These are phyloP conservation scores for Talaromyces sp. DNA, from an alignment of 2,329 filamentous ascomycete species.

Conservation along the genomic window DNA sequence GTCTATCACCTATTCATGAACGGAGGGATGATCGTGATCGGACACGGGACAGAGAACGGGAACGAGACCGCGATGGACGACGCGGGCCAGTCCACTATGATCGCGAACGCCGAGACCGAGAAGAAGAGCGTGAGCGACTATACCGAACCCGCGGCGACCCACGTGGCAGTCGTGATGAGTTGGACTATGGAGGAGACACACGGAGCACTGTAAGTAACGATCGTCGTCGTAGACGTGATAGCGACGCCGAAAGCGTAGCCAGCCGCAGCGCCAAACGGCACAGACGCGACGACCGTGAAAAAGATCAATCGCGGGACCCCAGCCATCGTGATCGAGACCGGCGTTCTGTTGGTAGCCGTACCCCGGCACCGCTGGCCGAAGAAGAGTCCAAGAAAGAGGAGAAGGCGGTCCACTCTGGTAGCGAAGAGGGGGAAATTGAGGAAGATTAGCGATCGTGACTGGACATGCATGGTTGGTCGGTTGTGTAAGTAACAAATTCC, in stretches of 20 bases:
- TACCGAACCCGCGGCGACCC: constrained; percentile 80
- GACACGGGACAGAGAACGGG: constrained; percentile 34
- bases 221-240: constrained; percentile 73
- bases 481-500: not conserved
- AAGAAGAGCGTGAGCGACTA: constrained; percentile 82
- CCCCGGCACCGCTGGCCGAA: constrained; percentile 31
- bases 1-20: constrained; percentile 48
- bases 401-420: constrained; percentile 68
- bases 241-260: constrained; percentile 61
- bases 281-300: constrained; percentile 37
- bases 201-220: constrained; percentile 56
- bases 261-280: constrained; percentile 60
- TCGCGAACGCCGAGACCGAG: constrained; percentile 78
- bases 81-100: constrained; percentile 56
- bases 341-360: constrained; percentile 20
- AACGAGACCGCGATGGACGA: constrained; percentile 31
- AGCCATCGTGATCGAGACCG: constrained; percentile 47
- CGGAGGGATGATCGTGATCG: constrained; percentile 35
- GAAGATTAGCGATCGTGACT: constrained; percentile 49
- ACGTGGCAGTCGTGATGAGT: constrained; percentile 74
- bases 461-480: not conserved
- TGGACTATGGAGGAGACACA: constrained; percentile 79
- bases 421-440: constrained; percentile 97
- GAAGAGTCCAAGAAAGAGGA: constrained; percentile 36
- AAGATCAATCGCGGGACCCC: constrained; percentile 30